These are phyloP conservation scores for Hemileia vastatrix DNA, from an alignment of 1,284 basidiomycete species.

Conservation along the genomic window DNA sequence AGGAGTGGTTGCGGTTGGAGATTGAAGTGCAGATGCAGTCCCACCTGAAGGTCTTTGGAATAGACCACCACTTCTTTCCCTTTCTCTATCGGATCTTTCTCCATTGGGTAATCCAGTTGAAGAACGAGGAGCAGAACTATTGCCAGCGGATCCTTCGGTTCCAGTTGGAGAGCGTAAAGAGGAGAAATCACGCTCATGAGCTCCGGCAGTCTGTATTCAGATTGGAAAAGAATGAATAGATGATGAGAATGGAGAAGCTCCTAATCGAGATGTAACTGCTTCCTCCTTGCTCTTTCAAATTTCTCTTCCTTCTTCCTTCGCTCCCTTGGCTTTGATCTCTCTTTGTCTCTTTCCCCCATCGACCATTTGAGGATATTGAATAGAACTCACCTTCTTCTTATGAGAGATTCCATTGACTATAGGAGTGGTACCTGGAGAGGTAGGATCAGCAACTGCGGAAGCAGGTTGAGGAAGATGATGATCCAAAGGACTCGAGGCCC, in stretches of 20 bases:
- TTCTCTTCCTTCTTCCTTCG: too few relatives aligned
- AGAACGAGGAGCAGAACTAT: conserved; percentile 22
- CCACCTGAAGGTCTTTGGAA: conserved; percentile 33
- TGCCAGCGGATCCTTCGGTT: conserved; percentile 28
- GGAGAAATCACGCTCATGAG: neutral
- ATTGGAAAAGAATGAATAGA: neutral
- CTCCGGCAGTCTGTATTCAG: neutral
- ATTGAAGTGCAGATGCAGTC: conserved; percentile 26
- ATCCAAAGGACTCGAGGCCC: conserved; percentile 21
- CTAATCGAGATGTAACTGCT: too few relatives aligned
- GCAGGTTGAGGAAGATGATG: conserved; percentile 24
- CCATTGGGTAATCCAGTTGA: conserved; percentile 25
- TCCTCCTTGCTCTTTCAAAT: too few relatives aligned
- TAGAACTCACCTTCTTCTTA: conserved; percentile 11
- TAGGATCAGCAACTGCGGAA: conserved; percentile 7
- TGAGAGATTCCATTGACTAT: neutral
- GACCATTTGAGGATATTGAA: neutral
- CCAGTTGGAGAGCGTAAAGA: neutral
- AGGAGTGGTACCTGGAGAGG: conserved; percentile 6
- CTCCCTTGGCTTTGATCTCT: too few relatives aligned
- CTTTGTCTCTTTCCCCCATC: too few relatives aligned
- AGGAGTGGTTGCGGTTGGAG: conserved; percentile 21
- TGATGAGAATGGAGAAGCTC: too few relatives aligned
- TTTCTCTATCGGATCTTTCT: conserved; percentile 29
- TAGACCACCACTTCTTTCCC: conserved; percentile 2